Evolutionary conservation across 805 yeast genomes (phyloP), one percentile per base, ranked within the genome.

Genomic region (Spathaspora hagerdaliae): DNA sequence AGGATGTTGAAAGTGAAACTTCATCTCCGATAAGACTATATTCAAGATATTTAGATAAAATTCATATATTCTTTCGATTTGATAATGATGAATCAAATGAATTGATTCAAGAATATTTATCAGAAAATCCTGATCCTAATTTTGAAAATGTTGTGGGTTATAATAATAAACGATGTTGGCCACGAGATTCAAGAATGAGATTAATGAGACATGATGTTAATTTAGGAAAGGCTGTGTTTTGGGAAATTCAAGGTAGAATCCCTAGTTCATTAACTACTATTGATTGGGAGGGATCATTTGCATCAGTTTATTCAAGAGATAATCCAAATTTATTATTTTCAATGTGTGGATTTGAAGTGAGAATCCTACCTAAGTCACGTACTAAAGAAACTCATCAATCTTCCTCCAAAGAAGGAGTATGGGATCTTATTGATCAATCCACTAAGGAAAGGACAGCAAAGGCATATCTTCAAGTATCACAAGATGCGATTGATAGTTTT

Each of bases 261-360:
- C 98, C 99, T 0, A 63, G 75, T 4, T 82, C 96, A 0, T 57
- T 94, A 10, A 82, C 91, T 0, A 67, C 80, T 1, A 69, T 92
- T 12, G 78, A 77, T 39, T 92, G 97, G 97, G 84, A 79, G 32
- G 84, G 82, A 43, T 74, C 96, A 0, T 75, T 82, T 53, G 91
- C 90, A 0, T 88, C 97, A 0, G 96, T 94, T 1, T 94, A 92
- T 63, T 87, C 96, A 13, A 79, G 77, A 45, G 96, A 91, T 49
- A 94, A 94, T 58, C 92, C 97, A 7, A 95, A 92, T 54, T 60
- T 94, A 48, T 67, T 92, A 31, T 89, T 92, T 56, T 78, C 94
- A 0, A 87, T 94, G 91, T 85, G 94, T 64, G 99, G 99, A 0
- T 94, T 94, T 68, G 99, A 94, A 58, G 85, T 94, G 1, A 72